Base-by-base conservation (phyloP, 73 alveolate species). In the Stentor roeselii region DNA sequence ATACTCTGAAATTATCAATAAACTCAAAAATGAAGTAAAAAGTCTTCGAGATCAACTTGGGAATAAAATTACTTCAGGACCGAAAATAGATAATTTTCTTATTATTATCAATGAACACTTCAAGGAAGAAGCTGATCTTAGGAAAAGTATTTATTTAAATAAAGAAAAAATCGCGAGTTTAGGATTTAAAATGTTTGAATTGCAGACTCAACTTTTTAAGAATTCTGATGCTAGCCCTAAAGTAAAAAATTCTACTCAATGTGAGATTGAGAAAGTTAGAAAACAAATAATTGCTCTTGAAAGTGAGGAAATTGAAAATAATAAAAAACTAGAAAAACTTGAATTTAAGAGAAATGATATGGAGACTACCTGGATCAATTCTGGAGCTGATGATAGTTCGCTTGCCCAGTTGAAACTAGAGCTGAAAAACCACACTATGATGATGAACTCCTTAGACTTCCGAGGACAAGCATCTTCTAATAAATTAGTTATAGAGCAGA, bases 1-100 rank as follows among this genome's bases (percentile, higher is more conserved):
- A 86, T 97, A 96, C 91, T 95, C 97, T 32, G 75, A 90, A 60
- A 92, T 96, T 42, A 97, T 97, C 27, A 88, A 92, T 84, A 88
- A 92, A 38, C 95, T 97, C 78, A 76, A 40, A 76, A 21, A 76
- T 37, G 84, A 76, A 35, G 74, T 76, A n/a, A 21, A 15, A 41
- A n/a, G n/a, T 27, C 60, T 76, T 1, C 30, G 84, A 76, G 74
- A 27, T 30, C 84, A 76, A 76, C n/a, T 76, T 21, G 39, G 6
- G 21, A 41, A 41, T 6, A 39, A 39, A 21, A 31, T 32, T 76
- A 35, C 32, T 36, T 21, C 34, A 2, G 39, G 84, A 27, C 27
- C 30, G 39, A 41, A 34, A 1, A 15, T 37, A 37, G 84, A 37
- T 36, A 76, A 37, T 27, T 76, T n/a, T 39, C 31, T 76, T 36